Percentiles rank a stretch among this genome's conserved stretches.
Evolutionary conservation across 2,329 filamentous ascomycete species (phyloP).

Genomic region (Achaetomium macrosporum): DNA sequence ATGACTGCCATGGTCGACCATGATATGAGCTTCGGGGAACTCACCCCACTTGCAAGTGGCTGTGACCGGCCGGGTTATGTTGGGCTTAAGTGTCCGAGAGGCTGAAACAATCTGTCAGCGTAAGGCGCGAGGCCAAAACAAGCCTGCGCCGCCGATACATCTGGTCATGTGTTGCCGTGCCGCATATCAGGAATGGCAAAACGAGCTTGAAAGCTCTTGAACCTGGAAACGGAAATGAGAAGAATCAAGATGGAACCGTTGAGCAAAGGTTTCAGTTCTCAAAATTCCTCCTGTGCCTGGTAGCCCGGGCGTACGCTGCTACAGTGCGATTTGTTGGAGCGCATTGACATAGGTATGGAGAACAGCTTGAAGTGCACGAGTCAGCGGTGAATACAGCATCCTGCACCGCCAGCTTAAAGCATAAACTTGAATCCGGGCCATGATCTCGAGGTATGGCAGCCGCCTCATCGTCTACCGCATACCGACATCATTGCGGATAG

Average conservation of each 20-base stretch:
- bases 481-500: too few species aligned
- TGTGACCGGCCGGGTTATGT: slow-evolving; percentile 3
- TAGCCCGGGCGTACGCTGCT: too few species aligned
- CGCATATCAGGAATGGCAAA: slow-evolving; percentile 2
- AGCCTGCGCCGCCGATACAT: slow-evolving; percentile 3
- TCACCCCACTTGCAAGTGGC: neutral
- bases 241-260: neutral
- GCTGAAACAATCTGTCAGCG: slow-evolving; percentile 9
- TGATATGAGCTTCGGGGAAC: neutral
- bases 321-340: too few species aligned
- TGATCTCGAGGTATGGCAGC: too few species aligned
- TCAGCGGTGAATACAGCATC: too few species aligned
- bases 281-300: too few species aligned
- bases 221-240: neutral
- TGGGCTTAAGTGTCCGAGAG: slow-evolving; percentile 1
- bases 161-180: slow-evolving; percentile 12
- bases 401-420: too few species aligned
- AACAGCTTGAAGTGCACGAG: too few species aligned
- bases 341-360: too few species aligned
- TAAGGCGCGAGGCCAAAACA: neutral
- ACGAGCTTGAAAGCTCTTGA: neutral
- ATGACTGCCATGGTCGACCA: neutral
- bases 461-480: too few species aligned
- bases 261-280: neutral
- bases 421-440: too few species aligned